These are phyloP conservation scores for Hypsizygus ulmarius DNA, from an alignment of 1,284 basidiomycete species.

Conservation along the genomic window DNA sequence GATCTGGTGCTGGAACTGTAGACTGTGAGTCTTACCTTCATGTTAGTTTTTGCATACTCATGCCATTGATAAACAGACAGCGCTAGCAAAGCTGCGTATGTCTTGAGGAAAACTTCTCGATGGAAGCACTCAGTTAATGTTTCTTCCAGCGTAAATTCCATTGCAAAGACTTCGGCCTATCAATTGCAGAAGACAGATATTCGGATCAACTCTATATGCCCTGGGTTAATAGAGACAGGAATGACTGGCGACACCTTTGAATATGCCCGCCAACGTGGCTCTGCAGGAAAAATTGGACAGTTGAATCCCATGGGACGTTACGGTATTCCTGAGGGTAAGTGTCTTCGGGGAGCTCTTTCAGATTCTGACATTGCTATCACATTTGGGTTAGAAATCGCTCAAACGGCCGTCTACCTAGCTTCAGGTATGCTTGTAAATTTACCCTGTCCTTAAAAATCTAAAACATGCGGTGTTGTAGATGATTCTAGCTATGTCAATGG, in stretches of 20 bases:
- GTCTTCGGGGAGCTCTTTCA: slow-evolving; percentile 1
- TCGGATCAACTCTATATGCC: slow-evolving; percentile 88
- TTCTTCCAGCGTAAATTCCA: slow-evolving; percentile 68
- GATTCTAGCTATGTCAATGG: slow-evolving; percentile 93
- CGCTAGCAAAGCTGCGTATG: slow-evolving; percentile 87
- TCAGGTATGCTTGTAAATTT: slow-evolving; percentile 55
- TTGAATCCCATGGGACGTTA: slow-evolving; percentile 83
- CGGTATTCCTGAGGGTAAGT: slow-evolving; percentile 70
- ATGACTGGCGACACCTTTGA: slow-evolving; percentile 81
- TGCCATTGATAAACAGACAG: slow-evolving; percentile 54
- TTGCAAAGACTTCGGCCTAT: slow-evolving; percentile 80
- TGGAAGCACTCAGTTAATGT: not conserved
- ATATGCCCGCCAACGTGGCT: slow-evolving; percentile 73
- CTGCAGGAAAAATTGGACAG: slow-evolving; percentile 75
- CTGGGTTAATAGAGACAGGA: slow-evolving; percentile 88
- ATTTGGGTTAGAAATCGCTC: slow-evolving; percentile 66
- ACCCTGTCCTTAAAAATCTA: not conserved
- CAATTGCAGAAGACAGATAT: slow-evolving; percentile 83
- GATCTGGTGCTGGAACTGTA: slow-evolving; percentile 81
- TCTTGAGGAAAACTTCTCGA: slow-evolving; percentile 14
- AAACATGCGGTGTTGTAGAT: slow-evolving; percentile 44
- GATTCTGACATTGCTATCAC: not conserved
- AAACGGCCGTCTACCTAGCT: slow-evolving; percentile 82
- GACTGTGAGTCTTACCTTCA: slow-evolving; percentile 61
- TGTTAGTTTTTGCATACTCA: not conserved